Base-by-base conservation (phyloP, 2,329 filamentous ascomycete genomes). In the Diaporthe sp. region DNA sequence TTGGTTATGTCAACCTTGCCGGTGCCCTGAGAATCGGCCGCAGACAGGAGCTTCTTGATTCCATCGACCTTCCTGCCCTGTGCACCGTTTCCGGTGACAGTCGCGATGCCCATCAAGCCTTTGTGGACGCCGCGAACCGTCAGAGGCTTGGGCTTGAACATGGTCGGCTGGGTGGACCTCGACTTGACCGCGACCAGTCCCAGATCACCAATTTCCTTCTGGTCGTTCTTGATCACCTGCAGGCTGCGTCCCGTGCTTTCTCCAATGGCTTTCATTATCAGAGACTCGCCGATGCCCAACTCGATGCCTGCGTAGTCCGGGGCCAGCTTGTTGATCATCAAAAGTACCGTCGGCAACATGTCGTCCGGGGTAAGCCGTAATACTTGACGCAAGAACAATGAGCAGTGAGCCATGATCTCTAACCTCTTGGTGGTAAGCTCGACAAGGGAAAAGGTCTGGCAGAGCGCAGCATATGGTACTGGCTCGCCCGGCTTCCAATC, bases 231-330 rank as follows among this genome's bases (percentile, higher is more conserved):
- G 87, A 99, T 98, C 71, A 98, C 92, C 51, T 93, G 90, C 62
- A 98, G 85, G 80, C 92, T 98, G 76, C 97, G 92, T 13, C 97
- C 97, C 0, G 97, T 99, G 42, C 93, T 94, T 86, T 98, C 96
- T 15, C 96, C 96, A 81, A 99, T 98, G 7, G 97, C 95, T 84
- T 98, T 99, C 96, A 98, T 98, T 80, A 99, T 98, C 39, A 99
- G 86, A 0, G 96, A 98, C 85, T 99, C 97, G 74, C 97, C 97
- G 80, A 99, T 99, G n/a, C 97, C 97, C 42, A 99, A 89, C 84
- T 99, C 97, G 77, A 99, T 96, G 28, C 97, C 97, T 58, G 96
- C 94, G 83, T 98, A 99, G 82, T 99, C 97, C 4, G 97, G 96
- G 3, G 97, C 97, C 37, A 99, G 91, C 84, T 98, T 98, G 86